Conservation (phyloP, 345 rosid genomes). For the Moricandia arvensis region DNA sequence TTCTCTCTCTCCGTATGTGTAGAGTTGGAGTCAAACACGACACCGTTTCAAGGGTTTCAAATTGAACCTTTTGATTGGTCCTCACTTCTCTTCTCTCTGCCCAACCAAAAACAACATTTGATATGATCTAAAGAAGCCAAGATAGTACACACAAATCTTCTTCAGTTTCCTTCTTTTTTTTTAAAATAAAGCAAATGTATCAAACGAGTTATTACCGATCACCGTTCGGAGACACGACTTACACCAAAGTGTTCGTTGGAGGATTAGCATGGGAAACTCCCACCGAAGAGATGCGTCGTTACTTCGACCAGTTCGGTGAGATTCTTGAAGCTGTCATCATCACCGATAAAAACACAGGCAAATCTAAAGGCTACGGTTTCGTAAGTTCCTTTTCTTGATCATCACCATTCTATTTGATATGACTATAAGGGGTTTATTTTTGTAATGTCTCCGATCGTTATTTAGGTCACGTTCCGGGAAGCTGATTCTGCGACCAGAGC, state of each 20-base stretch:
- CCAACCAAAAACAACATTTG: conserved; percentile 37
- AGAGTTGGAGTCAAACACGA: conserved; percentile 22
- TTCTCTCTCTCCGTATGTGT: conserved; percentile 17
- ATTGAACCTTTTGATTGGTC: conserved; percentile 36
- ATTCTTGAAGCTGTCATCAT: conserved; percentile 96
- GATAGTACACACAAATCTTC: conserved; percentile 22
- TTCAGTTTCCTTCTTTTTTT: not conserved
- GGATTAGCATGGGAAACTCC: conserved; percentile 98
- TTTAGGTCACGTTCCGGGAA: conserved; percentile 82
- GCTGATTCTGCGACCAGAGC: conserved; percentile 86
- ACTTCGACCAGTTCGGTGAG: conserved; percentile 90
- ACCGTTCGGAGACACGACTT: conserved; percentile 93
- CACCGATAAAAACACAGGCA: conserved; percentile 75
- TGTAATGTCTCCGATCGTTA: not conserved
- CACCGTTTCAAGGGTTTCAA: conserved; percentile 32
- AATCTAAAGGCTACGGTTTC: conserved; percentile 95
- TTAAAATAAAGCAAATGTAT: conserved; percentile 18
- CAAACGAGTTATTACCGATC: conserved; percentile 59
- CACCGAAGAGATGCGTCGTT: conserved; percentile 73
- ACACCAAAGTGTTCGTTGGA: conserved; percentile 87
- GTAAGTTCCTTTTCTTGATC: conserved; percentile 42
- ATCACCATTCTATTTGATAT: not conserved
- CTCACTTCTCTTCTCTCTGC: conserved; percentile 25
- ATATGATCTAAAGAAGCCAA: conserved; percentile 34
- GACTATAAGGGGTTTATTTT: not conserved